Evolutionary conservation across 139 green algal genomes (phyloP), one percentile per base, ranked within the genome.

Genomic region (Coelastrella sp.): DNA sequence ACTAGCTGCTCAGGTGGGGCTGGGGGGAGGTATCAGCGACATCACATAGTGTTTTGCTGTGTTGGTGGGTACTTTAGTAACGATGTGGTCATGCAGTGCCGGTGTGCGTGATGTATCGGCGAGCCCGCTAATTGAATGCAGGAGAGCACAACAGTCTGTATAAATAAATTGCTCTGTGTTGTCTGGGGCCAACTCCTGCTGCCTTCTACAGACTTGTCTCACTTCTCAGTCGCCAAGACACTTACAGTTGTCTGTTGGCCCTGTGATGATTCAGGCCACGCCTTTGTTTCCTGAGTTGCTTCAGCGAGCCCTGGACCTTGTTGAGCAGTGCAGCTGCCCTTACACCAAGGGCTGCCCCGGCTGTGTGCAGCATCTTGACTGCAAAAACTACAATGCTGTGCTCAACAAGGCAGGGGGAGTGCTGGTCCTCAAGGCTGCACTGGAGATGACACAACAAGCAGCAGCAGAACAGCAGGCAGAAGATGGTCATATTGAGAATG

Each of bases 361-460:
- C 25, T 99, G 96, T 88, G 88, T 97, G n/a, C 96, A 99, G 88
- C 91, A 95, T 86, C 85, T 91, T 21, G 79, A 90, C 62, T 99
- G 96, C 91, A 67, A 74, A 23, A 92, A 96, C 86, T 98, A 99
- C 91, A 87, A 86, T 37, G 80, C 80, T 19, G 80, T 86, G 67
- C 67, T 89, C 13, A 86, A 53, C 69, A 91, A 91, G 85, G 50
- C 38, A 69, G 85, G 59, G 2, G 89, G 51, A 7, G 50, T 79
- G 79, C 79, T 90, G 74, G 89, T 90, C 59, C 75, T 89, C 72
- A 21, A 75, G 62, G 77, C 67, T 32, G 88, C 81, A 27, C 35
- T 87, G 50, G 68, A 45, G 34, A 66, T 38, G 45, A 35, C 13
- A 41, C 19, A 25, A n/a, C 51, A 71, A 59, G 53, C 34, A 74